A percentile compares a stretch with the other conserved stretches of the same genome.
These are phyloP conservation scores for Penicillium griseofulvum DNA, from an alignment of 2,329 filamentous ascomycete genomes.

Conservation along the genomic window DNA sequence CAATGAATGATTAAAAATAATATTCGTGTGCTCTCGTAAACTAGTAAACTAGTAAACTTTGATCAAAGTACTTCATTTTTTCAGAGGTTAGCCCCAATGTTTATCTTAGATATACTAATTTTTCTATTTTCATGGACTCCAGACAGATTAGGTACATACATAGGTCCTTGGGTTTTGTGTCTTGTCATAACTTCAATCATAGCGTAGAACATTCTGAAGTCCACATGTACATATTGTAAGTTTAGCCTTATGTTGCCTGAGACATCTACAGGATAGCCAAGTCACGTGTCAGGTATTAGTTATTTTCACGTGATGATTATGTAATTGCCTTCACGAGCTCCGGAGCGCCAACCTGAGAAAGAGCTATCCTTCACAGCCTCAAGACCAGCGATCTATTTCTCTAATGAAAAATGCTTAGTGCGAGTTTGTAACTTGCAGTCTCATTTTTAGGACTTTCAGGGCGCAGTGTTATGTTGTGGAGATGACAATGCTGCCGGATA, in stretches of 20 bases:
- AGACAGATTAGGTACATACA: neutral
- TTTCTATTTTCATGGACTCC: too few species aligned
- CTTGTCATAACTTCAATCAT: neutral
- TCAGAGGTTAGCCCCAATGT: too few species aligned
- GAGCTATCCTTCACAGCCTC: slow-evolving; percentile 1
- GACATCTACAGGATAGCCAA: neutral
- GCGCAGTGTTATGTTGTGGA: slow-evolving; percentile 14
- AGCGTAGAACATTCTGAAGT: neutral
- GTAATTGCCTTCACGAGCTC: neutral
- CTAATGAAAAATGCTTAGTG: neutral
- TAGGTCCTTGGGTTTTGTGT: neutral
- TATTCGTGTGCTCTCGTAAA: slow-evolving; percentile 1
- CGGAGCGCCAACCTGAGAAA: neutral
- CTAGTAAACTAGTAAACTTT: too few species aligned
- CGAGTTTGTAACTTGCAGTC: neutral
- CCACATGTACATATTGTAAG: too few species aligned
- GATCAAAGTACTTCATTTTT: neutral
- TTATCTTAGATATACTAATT: too few species aligned
- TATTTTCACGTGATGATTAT: neutral
- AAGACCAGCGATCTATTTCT: neutral
- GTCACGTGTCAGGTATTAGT: neutral
- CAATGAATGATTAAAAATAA: slow-evolving; percentile 18
- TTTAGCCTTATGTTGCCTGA: neutral
- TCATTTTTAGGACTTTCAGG: neutral
- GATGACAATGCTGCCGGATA: slow-evolving; percentile 19